Conservation (phyloP, 768 basidiomycete genomes). For the Trametes coccinea region DNA sequence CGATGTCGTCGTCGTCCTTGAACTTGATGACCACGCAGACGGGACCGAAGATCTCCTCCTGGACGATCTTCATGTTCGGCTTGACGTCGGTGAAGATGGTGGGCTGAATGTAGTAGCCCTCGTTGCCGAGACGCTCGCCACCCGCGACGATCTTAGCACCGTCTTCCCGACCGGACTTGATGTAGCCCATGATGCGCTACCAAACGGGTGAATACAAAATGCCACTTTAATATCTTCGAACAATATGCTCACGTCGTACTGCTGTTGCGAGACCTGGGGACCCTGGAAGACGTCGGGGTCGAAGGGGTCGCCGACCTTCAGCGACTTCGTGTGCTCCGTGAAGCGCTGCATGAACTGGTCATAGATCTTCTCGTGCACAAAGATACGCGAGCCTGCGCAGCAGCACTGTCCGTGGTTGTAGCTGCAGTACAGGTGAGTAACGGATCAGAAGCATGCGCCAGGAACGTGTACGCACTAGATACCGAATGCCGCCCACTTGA, state of each 20-base stretch:
- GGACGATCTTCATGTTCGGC: conserved; percentile 57
- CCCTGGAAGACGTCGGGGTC: conserved; percentile 60
- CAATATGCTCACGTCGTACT: conserved; percentile 57
- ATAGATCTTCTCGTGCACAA: conserved; percentile 77
- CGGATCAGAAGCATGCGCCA: not conserved
- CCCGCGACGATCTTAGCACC: conserved; percentile 63
- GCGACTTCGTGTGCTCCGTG: conserved; percentile 48
- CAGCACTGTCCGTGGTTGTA: conserved; percentile 79
- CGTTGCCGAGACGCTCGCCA: conserved; percentile 50
- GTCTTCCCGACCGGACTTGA: conserved; percentile 56
- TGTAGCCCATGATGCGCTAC: conserved; percentile 62
- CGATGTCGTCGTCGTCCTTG: conserved; percentile 59
- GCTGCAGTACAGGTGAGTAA: conserved; percentile 34
- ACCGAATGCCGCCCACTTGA: conserved; percentile 58
- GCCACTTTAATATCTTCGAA: too few species aligned
- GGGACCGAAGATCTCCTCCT: conserved; percentile 70
- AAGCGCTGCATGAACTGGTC: conserved; percentile 70
- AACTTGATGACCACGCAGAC: conserved; percentile 70
- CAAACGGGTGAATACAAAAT: not conserved
- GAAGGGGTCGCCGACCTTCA: conserved; percentile 79
- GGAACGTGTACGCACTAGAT: conserved; percentile 48
- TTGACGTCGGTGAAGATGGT: conserved; percentile 63
- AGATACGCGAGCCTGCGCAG: conserved; percentile 80
- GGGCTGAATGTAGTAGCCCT: conserved; percentile 65
- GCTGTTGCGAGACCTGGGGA: conserved; percentile 74